phyloP scores from a whole-genome alignment of 2,329 filamentous ascomycete species.

The Alternaria sp. region DNA sequence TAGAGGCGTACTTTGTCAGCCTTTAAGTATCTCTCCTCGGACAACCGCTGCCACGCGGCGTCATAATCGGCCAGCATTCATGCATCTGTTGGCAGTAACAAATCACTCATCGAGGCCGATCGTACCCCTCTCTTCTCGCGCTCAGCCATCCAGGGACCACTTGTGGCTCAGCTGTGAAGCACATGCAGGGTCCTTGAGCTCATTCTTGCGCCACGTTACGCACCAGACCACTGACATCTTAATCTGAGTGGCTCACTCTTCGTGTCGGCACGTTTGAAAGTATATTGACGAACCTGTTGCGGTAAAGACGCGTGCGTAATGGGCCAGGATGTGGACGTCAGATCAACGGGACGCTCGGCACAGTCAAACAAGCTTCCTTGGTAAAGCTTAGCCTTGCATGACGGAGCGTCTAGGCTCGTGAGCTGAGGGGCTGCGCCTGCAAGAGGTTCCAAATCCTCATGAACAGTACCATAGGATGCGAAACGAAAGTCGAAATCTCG shows the following conservation, averaged over 20 bases:
- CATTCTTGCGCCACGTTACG: constrained; percentile 23
- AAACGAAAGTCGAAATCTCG: not conserved
- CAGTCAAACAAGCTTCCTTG: constrained; percentile 33
- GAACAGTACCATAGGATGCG: not conserved
- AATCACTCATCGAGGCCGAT: constrained; percentile 19
- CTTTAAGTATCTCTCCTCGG: constrained; percentile 22
- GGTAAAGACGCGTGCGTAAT: constrained; percentile 38
- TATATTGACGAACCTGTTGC: constrained; percentile 17
- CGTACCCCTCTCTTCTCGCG: constrained; percentile 27
- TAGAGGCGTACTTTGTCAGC: not conserved
- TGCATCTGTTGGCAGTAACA: constrained; percentile 2
- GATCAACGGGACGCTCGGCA: constrained; percentile 5
- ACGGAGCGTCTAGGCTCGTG: not conserved
- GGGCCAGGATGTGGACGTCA: constrained; percentile 8
- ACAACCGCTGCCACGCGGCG: constrained; percentile 10
- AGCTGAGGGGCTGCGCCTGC: not conserved
- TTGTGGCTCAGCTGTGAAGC: constrained; percentile 27
- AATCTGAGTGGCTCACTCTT: constrained; percentile 21
- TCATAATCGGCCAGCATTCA: constrained; percentile 11
- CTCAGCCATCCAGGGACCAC: constrained; percentile 28
- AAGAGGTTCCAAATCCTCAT: not conserved
- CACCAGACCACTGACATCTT: constrained; percentile 2
- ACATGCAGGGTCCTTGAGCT: constrained; percentile 7
- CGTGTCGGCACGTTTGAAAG: constrained; percentile 7
- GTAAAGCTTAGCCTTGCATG: constrained; percentile 33